A percentile compares a stretch with the other conserved stretches of the same genome.
These are phyloP conservation scores for Diutina neorugosa DNA, from an alignment of 1,139 yeast species.

Conservation along the genomic window DNA sequence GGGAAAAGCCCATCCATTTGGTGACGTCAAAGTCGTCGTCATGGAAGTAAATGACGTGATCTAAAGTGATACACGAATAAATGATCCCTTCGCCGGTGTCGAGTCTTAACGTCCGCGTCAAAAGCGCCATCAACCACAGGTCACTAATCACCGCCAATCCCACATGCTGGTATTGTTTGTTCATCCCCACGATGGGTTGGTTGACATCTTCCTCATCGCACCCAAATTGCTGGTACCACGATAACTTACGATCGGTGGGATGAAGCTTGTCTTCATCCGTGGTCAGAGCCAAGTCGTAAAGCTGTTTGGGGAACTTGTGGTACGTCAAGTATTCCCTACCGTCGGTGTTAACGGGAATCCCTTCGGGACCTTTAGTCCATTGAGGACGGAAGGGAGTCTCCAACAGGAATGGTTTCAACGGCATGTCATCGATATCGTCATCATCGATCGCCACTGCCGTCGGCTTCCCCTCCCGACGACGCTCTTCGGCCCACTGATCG, in stretches of 20 bases:
- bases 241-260: slow-evolving; percentile 24
- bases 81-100: slow-evolving; percentile 17
- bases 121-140: slow-evolving; percentile 39
- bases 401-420: slow-evolving; percentile 23
- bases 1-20: slow-evolving; percentile 42
- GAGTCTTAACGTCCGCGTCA: slow-evolving; percentile 19
- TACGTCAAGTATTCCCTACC: slow-evolving; percentile 12
- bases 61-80: slow-evolving; percentile 45
- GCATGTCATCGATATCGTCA: slow-evolving; percentile 14
- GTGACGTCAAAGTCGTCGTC: slow-evolving; percentile 38
- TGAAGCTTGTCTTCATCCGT: slow-evolving; percentile 14
- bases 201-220: slow-evolving; percentile 13
- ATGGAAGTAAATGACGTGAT: slow-evolving; percentile 61
- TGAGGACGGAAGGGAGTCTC: slow-evolving; percentile 25
- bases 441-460: slow-evolving; percentile 9
- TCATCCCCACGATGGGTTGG: slow-evolving; percentile 7
- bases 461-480: slow-evolving; percentile 1
- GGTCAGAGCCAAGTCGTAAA: slow-evolving; percentile 17
- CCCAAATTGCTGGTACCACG: slow-evolving; percentile 33
- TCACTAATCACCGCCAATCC: slow-evolving; percentile 58
- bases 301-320: slow-evolving; percentile 30
- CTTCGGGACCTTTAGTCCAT: slow-evolving; percentile 13
- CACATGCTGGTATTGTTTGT: slow-evolving; percentile 36
- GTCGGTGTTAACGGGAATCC: slow-evolving; percentile 11
- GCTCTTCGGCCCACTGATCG: slow-evolving; percentile 2